Conservation (phyloP, 306 rosid species). For the Quercus alba region DNA sequence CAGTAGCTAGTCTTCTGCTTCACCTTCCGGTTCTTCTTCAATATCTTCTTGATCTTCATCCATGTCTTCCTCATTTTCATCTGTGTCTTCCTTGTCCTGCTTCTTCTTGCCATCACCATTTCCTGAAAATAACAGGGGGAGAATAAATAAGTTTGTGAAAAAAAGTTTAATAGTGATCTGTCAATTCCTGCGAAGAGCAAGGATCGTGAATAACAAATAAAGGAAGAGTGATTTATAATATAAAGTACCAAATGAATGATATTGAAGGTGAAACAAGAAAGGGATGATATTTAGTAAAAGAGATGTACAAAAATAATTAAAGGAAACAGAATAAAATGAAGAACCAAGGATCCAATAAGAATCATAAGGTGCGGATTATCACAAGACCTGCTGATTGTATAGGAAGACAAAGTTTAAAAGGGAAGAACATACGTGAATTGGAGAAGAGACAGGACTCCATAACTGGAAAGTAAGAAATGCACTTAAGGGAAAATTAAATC, state of each 20-base stretch:
- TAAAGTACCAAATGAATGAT: too few species aligned
- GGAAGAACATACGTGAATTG: neutral
- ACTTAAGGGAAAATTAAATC: neutral
- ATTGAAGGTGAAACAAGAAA: too few species aligned
- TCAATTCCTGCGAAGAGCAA: neutral
- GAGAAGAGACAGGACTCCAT: neutral
- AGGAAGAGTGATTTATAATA: neutral
- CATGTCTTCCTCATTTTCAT: slow-evolving; percentile 15
- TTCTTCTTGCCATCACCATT: slow-evolving; percentile 42
- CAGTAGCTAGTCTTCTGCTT: slow-evolving; percentile 21
- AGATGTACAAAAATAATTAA: too few species aligned
- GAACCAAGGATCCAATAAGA: neutral
- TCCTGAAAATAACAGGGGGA: slow-evolving; percentile 27
- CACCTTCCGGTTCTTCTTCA: slow-evolving; percentile 27
- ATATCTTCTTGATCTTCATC: slow-evolving; percentile 10
- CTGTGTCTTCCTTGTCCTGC: slow-evolving; percentile 19
- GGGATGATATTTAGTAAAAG: too few species aligned
- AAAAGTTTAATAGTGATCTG: neutral
- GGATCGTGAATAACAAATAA: neutral
- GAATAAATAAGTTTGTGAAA: neutral
- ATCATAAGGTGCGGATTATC: neutral
- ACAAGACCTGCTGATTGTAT: neutral
- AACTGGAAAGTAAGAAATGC: neutral
- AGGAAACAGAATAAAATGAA: neutral
- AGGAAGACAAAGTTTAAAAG: neutral